phyloP scores from a whole-genome alignment of 331 rosid genomes.

The Prunus yedoensis region DNA sequence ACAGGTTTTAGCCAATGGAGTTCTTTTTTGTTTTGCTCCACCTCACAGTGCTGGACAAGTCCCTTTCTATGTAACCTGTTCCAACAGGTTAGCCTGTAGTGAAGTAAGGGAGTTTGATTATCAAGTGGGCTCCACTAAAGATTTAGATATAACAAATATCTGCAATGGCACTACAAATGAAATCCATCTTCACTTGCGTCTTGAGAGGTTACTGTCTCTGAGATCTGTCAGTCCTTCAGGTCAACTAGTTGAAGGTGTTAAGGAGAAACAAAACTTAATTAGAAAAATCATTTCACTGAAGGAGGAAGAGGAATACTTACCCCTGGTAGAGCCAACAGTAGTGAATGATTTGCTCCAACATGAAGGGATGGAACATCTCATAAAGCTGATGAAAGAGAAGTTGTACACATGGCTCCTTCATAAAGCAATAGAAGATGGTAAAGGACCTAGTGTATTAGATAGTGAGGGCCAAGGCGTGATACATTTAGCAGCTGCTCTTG shows the following conservation, averaged over 20 bases:
- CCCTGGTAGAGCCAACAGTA: slow-evolving; percentile 20
- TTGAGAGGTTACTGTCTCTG: slow-evolving; percentile 55
- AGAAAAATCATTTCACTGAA: slow-evolving; percentile 56
- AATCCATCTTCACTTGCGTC: slow-evolving; percentile 42
- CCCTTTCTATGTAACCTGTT: slow-evolving; percentile 85
- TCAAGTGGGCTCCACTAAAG: slow-evolving; percentile 44
- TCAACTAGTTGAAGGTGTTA: slow-evolving; percentile 32
- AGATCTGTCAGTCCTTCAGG: slow-evolving; percentile 40
- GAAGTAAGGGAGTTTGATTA: slow-evolving; percentile 86
- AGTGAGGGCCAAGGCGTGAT: slow-evolving; percentile 70
- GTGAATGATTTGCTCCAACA: slow-evolving; percentile 41
- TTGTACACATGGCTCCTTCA: slow-evolving; percentile 81
- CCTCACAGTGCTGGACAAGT: slow-evolving; percentile 63
- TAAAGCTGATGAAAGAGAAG: slow-evolving; percentile 62
- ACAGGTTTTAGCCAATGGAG: slow-evolving; percentile 66
- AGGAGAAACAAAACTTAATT: slow-evolving; percentile 47
- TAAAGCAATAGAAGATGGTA: slow-evolving; percentile 64
- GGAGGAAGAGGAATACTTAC: slow-evolving; percentile 62
- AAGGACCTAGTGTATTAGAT: slow-evolving; percentile 78
- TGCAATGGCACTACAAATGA: slow-evolving; percentile 37
- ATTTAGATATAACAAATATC: slow-evolving; percentile 40
- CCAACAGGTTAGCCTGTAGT: slow-evolving; percentile 91
- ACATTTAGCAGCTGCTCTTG: slow-evolving; percentile 78
- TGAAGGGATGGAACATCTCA: slow-evolving; percentile 42
- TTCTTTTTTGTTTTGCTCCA: slow-evolving; percentile 80